A percentile compares a stretch with the other conserved stretches of the same genome.
Evolutionary conservation across 1,139 yeast species (phyloP).

Genomic region (Yamadazyma triangularis): DNA sequence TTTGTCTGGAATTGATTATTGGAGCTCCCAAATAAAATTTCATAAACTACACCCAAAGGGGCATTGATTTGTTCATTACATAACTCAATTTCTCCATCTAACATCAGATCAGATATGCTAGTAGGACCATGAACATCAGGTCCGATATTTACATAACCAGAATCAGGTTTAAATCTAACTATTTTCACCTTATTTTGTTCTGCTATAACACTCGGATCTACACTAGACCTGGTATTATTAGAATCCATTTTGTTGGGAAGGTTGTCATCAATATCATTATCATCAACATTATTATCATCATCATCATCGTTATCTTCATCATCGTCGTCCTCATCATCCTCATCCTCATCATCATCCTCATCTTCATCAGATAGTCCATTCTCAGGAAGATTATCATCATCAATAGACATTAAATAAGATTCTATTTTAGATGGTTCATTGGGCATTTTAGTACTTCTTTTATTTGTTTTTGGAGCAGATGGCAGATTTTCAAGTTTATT

Average conservation of each 20-base stretch:
- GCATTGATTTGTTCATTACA: constrained; percentile 33
- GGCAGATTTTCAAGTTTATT: constrained; percentile 5
- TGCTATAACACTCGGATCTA: too few species aligned
- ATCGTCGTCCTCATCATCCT: constrained; percentile 5
- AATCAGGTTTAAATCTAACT: constrained; percentile 26
- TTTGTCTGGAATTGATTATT: constrained; percentile 36
- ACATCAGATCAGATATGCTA: constrained; percentile 14
- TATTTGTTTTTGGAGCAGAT: constrained; percentile 4
- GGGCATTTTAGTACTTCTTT: constrained; percentile 6
- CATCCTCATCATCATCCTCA: constrained; percentile 12
- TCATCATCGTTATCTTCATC: constrained; percentile 9
- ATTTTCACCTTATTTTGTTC: constrained; percentile 11
- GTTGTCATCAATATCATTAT: constrained; percentile 3
- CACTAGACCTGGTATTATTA: too few species aligned
- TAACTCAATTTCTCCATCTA: constrained; percentile 29
- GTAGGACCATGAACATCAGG: constrained; percentile 38
- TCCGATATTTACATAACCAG: constrained; percentile 30
- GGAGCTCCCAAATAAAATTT: constrained; percentile 42
- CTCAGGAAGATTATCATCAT: constrained; percentile 20
- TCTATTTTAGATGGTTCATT: constrained; percentile 15
- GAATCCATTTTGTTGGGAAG: too few species aligned
- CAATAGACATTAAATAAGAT: constrained; percentile 32
- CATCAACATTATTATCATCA: constrained; percentile 4
- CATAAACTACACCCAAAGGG: constrained; percentile 48
- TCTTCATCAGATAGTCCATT: constrained; percentile 12